Conservation (phyloP, 2,329 filamentous ascomycete species). For the Cladosporium colombiae region DNA sequence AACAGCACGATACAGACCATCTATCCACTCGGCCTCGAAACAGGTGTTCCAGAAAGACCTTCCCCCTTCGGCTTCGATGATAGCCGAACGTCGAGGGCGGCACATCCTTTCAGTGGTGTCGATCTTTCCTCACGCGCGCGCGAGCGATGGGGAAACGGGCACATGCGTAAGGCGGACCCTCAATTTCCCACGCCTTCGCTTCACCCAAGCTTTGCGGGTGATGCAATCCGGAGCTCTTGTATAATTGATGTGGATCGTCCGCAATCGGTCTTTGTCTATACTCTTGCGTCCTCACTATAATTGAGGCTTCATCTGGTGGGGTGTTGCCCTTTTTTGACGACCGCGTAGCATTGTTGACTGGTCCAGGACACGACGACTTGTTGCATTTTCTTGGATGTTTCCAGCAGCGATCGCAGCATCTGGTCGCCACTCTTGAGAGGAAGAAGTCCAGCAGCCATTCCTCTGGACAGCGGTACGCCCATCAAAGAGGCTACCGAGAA, state of each 20-base stretch:
- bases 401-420: neutral
- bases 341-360: neutral
- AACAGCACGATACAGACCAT: neutral
- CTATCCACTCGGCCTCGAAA: neutral
- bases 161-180: neutral
- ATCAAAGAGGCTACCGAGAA: neutral
- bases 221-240: conserved; percentile 10
- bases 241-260: conserved; percentile 6
- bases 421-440: neutral
- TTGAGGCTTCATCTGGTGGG: neutral
- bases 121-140: neutral
- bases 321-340: neutral
- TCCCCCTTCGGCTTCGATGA: neutral
- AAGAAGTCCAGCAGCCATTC: neutral
- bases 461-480: neutral
- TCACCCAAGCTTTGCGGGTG: conserved; percentile 14
- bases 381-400: neutral
- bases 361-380: neutral
- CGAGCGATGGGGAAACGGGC: neutral
- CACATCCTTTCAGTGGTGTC: neutral
- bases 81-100: neutral
- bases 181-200: neutral
- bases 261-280: neutral
- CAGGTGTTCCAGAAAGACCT: neutral
- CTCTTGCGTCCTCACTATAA: neutral